Evolutionary conservation across 2,329 filamentous ascomycete species (phyloP).

Genomic region (Aspergillus tubingensis): DNA sequence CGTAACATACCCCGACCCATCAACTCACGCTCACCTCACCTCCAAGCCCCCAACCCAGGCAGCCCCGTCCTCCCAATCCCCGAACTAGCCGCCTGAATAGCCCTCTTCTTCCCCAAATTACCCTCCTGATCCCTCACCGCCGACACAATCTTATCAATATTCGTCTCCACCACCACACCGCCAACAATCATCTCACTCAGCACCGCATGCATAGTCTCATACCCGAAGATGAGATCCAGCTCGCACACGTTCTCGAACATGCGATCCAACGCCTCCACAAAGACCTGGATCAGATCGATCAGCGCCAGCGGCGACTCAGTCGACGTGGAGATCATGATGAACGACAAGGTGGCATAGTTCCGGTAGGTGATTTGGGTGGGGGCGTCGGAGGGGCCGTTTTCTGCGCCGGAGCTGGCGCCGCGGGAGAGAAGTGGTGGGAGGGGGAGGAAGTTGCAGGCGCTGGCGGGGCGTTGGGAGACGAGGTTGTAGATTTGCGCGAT

Average conservation of each 20-base stretch:
- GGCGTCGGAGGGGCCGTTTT: constrained; percentile 72
- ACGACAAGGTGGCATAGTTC: constrained; percentile 96
- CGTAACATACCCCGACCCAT: not conserved
- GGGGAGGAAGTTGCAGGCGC: constrained; percentile 96
- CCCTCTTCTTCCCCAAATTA: constrained; percentile 44
- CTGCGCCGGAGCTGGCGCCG: constrained; percentile 49
- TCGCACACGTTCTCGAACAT: constrained; percentile 99
- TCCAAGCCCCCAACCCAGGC: constrained; percentile 43
- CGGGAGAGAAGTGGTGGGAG: constrained; percentile 65
- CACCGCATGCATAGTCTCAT: constrained; percentile 90
- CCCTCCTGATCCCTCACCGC: constrained; percentile 66
- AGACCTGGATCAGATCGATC: constrained; percentile 96
- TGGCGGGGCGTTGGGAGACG: constrained; percentile 85
- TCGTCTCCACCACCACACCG: constrained; percentile 91
- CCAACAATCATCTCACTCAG: constrained; percentile 94
- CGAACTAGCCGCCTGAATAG: constrained; percentile 45
- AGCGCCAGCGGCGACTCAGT: constrained; percentile 94
- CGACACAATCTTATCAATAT: constrained; percentile 81
- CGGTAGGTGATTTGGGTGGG: constrained; percentile 96
- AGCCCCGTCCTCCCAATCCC: constrained; percentile 40
- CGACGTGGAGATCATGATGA: constrained; percentile 95
- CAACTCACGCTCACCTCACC: constrained; percentile 25
- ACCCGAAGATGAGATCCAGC: constrained; percentile 97
- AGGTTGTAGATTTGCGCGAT: constrained; percentile 97
- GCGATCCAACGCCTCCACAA: constrained; percentile 91